Percentiles rank a stretch among this genome's conserved stretches.
Evolutionary conservation across 2,329 filamentous ascomycete species (phyloP).

Genomic region (Cryphonectria naterciae): DNA sequence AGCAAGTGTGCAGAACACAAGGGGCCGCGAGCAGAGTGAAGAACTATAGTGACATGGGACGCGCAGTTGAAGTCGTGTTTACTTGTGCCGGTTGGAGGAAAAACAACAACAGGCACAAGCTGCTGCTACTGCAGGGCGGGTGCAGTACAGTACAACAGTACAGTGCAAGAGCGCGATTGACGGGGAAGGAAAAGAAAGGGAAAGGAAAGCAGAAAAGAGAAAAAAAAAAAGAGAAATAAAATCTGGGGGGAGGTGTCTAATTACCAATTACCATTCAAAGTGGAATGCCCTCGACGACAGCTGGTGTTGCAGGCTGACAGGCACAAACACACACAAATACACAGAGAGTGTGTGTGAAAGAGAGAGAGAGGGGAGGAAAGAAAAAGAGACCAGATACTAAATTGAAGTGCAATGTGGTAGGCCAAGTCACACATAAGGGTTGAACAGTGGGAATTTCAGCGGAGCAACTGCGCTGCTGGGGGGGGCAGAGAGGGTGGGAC

Average conservation of each 20-base stretch:
- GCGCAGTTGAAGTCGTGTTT: background rate
- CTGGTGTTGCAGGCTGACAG: background rate
- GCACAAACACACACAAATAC: background rate
- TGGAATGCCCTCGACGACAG: background rate
- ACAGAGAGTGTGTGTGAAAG: background rate
- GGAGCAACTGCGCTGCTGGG: background rate
- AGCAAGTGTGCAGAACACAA: background rate
- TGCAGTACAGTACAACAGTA: slow-evolving; percentile 1
- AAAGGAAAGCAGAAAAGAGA: background rate
- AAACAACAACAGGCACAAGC: background rate
- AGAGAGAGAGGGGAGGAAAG: background rate
- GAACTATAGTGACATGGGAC: background rate
- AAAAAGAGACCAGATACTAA: background rate
- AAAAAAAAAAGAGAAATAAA: background rate
- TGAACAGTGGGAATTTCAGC: slow-evolving; percentile 6
- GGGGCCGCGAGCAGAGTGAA: background rate
- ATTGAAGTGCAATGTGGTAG: background rate
- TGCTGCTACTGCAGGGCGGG: background rate
- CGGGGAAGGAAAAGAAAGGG: background rate
- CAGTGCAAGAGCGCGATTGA: background rate
- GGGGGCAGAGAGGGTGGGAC: too few relatives aligned
- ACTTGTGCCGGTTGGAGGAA: background rate
- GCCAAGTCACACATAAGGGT: background rate
- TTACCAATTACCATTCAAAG: background rate
- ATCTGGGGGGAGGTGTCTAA: background rate